Percentiles rank a stretch among this genome's conserved stretches.
phyloP scores from a whole-genome alignment of 352 stramenopile genomes.

The Pythium oligandrum region DNA sequence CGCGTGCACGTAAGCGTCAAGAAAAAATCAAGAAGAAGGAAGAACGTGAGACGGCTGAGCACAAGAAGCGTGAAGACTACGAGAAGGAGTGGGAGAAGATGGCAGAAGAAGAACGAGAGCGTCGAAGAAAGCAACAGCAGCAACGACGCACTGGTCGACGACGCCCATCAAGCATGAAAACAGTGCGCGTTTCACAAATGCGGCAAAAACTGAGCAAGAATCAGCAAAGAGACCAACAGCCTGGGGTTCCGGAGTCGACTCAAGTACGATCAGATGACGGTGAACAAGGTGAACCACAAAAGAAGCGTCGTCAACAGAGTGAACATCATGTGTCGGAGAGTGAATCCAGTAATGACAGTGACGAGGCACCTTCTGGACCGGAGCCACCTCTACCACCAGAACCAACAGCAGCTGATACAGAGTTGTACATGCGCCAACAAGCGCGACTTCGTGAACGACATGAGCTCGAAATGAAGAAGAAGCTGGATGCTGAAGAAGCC shows the following conservation, averaged over 20 bases:
- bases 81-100: conserved; percentile 88
- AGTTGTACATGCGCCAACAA: conserved; percentile 81
- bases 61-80: conserved; percentile 80
- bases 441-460: conserved; percentile 76
- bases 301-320: conserved; percentile 32
- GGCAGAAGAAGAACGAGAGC: conserved; percentile 79
- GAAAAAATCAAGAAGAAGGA: conserved; percentile 77
- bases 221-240: conserved; percentile 40
- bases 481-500: conserved; percentile 71
- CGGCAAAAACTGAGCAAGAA: conserved; percentile 79
- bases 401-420: conserved; percentile 59
- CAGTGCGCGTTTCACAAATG: conserved; percentile 81
- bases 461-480: conserved; percentile 78
- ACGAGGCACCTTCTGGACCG: conserved; percentile 17
- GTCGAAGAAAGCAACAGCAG: conserved; percentile 78
- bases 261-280: conserved; percentile 24
- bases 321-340: conserved; percentile 58
- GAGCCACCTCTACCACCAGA: conserved; percentile 68
- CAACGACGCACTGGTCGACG: conserved; percentile 54
- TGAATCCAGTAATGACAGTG: conserved; percentile 20
- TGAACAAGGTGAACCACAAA: conserved; percentile 26
- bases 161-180: conserved; percentile 77
- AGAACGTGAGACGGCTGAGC: conserved; percentile 65
- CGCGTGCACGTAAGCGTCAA: conserved; percentile 64
- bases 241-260: conserved; percentile 1